Evolutionary conservation across 192 early-diverging fungal genomes (phyloP).

Genomic region (Glomus cerebriforme): DNA sequence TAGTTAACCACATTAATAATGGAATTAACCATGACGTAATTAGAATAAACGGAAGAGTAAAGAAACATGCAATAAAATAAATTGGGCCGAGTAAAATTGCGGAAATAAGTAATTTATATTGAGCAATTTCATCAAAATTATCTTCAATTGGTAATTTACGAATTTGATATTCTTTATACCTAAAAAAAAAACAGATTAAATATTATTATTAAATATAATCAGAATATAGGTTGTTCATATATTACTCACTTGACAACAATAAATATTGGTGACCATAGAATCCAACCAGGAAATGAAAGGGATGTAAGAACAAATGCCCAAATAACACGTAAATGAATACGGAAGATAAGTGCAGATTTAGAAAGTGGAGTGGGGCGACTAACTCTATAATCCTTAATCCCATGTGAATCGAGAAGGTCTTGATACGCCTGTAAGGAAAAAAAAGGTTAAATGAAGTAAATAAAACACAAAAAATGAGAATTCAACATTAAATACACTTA

Average conservation of each 20-base stretch:
- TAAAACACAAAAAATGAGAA: neutral
- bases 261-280: conserved; percentile 43
- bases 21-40: conserved; percentile 39
- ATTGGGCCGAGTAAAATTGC: conserved; percentile 40
- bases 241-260: conserved; percentile 39
- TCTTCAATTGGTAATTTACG: conserved; percentile 42
- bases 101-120: conserved; percentile 47
- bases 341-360: conserved; percentile 27
- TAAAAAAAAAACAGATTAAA: conserved; percentile 11
- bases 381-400: conserved; percentile 45
- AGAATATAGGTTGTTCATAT: neutral
- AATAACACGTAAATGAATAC: conserved; percentile 36
- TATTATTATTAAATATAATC: neutral
- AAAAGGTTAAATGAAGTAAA: neutral
- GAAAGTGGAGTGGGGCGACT: conserved; percentile 35
- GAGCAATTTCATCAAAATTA: conserved; percentile 48
- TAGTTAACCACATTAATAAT: conserved; percentile 47
- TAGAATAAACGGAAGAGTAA: conserved; percentile 39
- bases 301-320: conserved; percentile 35
- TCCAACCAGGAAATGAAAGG: conserved; percentile 38
- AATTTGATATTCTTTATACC: conserved; percentile 42
- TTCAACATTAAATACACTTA: neutral
- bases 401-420: conserved; percentile 43
- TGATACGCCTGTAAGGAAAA: conserved; percentile 40
- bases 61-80: conserved; percentile 38